Evolutionary conservation across 495 filamentous ascomycete species (phyloP).

Genomic region (Annulohypoxylon moriforme): DNA sequence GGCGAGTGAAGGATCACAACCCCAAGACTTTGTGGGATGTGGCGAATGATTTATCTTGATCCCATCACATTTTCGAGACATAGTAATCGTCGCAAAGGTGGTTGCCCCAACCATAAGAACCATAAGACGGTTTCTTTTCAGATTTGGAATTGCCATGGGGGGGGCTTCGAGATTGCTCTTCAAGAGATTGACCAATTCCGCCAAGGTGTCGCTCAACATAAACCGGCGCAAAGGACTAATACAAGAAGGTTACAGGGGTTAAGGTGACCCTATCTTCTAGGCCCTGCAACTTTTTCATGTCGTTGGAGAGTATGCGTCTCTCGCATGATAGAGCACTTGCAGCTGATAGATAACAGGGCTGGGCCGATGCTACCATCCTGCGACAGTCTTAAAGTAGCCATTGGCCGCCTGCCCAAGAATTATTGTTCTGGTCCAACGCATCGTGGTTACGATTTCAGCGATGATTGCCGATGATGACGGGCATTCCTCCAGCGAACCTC

Average conservation of each 20-base stretch:
- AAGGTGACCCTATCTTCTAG: conserved; percentile 17
- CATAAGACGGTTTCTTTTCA: neutral
- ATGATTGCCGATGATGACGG: conserved; percentile 17
- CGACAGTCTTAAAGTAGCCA: conserved; percentile 6
- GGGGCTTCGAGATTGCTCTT: neutral
- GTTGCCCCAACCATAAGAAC: neutral
- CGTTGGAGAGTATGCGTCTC: neutral
- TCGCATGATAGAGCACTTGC: conserved; percentile 11
- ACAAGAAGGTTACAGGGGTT: conserved; percentile 32
- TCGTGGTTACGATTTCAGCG: neutral
- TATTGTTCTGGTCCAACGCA: neutral
- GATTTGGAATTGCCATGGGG: conserved; percentile 35
- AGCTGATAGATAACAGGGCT: conserved; percentile 14
- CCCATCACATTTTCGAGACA: neutral
- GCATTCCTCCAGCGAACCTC: conserved; percentile 31
- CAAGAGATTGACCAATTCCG: conserved; percentile 9
- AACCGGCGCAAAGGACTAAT: conserved; percentile 16
- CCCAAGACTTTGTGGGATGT: neutral
- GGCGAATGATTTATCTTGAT: neutral
- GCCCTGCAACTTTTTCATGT: conserved; percentile 8
- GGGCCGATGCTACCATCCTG: neutral
- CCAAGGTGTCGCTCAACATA: conserved; percentile 9
- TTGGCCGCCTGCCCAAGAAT: neutral
- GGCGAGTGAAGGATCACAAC: neutral
- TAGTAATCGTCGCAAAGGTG: conserved; percentile 12